Evolutionary conservation across 2,329 filamentous ascomycete genomes (phyloP).

Genomic region (Fonsecaea nubica): DNA sequence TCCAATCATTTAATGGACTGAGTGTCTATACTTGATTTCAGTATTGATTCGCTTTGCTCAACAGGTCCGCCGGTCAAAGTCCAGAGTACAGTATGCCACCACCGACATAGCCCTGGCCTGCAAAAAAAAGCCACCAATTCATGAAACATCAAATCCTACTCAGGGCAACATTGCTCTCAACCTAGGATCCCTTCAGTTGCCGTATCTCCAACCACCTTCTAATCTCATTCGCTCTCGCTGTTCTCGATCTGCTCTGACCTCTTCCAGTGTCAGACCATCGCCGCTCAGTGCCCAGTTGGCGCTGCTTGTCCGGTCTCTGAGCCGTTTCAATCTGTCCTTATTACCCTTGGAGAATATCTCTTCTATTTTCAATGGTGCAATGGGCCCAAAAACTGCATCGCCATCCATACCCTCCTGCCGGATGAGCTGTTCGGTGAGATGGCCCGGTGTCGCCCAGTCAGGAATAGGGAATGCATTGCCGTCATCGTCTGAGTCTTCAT

Average conservation of each 20-base stretch:
- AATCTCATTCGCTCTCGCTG: slow-evolving; percentile 78
- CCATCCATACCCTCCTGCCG: slow-evolving; percentile 86
- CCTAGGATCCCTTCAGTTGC: slow-evolving; percentile 7
- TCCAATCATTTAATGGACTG: neutral
- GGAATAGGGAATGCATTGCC: slow-evolving; percentile 68
- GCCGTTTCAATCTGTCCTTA: slow-evolving; percentile 83
- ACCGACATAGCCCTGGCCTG: neutral
- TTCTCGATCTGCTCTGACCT: slow-evolving; percentile 79
- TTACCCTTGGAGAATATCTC: slow-evolving; percentile 86
- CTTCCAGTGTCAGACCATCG: slow-evolving; percentile 85
- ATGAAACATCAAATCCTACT: slow-evolving; percentile 8
- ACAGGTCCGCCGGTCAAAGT: neutral
- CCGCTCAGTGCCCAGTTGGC: slow-evolving; percentile 84
- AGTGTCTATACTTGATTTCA: neutral
- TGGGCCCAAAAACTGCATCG: slow-evolving; percentile 84
- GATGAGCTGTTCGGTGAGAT: slow-evolving; percentile 75
- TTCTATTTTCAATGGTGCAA: slow-evolving; percentile 89
- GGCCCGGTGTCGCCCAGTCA: slow-evolving; percentile 87
- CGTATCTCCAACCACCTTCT: slow-evolving; percentile 85
- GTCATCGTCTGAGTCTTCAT: slow-evolving; percentile 72
- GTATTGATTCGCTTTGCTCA: neutral
- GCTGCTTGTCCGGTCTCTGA: slow-evolving; percentile 87
- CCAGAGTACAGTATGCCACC: slow-evolving; percentile 7
- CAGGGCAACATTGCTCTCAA: neutral
- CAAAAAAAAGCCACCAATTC: slow-evolving; percentile 5